A percentile compares a stretch with the other conserved stretches of the same genome.
phyloP scores from a whole-genome alignment of 2,329 filamentous ascomycete genomes.

The Hymenoscyphus albidus region DNA sequence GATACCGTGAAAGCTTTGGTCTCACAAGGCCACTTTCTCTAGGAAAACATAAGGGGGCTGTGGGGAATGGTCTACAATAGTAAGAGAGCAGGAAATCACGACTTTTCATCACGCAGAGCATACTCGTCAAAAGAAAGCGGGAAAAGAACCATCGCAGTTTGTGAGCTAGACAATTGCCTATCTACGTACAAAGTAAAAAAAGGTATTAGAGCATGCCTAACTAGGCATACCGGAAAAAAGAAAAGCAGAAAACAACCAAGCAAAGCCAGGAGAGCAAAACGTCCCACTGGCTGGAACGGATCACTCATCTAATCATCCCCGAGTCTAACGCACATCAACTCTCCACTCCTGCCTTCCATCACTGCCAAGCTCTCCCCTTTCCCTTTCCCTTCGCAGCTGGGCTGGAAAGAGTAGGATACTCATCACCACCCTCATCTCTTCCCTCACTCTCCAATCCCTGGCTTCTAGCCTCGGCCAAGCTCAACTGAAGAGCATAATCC shows the following conservation, averaged over 20 bases:
- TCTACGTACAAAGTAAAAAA: not conserved
- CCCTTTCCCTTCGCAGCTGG: constrained; percentile 40
- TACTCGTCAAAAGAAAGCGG: not conserved
- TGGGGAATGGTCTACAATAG: no score
- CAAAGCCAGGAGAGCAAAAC: not conserved
- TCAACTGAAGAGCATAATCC: constrained; percentile 57
- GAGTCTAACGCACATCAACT: not conserved
- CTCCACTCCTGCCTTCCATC: not conserved
- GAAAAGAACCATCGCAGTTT: not conserved
- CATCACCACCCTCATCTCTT: constrained; percentile 25
- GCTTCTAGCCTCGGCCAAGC: constrained; percentile 51
- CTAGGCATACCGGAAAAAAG: not conserved
- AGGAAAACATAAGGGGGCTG: no score
- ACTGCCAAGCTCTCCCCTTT: constrained; percentile 32
- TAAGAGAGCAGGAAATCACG: no score
- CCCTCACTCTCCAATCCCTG: constrained; percentile 28
- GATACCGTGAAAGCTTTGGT: no score
- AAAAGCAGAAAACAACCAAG: not conserved
- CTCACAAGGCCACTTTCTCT: no score
- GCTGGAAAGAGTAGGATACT: constrained; percentile 40
- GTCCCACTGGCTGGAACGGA: not conserved
- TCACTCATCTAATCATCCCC: not conserved
- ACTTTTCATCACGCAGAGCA: not conserved
- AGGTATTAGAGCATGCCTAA: not conserved
- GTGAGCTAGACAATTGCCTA: constrained; percentile 2